These are phyloP conservation scores for Colletotrichum eremochloae DNA, from an alignment of 2,329 filamentous ascomycete species.

Conservation along the genomic window DNA sequence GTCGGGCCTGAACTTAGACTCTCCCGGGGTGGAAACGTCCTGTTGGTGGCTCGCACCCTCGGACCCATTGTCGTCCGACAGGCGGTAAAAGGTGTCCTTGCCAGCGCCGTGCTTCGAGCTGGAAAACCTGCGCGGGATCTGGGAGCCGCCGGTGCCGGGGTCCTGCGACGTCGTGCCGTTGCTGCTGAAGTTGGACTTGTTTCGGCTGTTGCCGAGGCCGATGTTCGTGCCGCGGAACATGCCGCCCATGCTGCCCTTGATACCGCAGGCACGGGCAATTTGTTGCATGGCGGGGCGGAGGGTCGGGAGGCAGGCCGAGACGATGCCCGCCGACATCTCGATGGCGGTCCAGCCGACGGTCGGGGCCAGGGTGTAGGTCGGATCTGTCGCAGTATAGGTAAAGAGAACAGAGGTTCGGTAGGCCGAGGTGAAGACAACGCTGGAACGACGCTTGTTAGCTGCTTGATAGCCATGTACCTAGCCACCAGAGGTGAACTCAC, in stretches of 20 bases:
- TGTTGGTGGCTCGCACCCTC: slow-evolving; percentile 39
- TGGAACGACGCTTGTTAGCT: slow-evolving; percentile 37
- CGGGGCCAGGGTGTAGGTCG: slow-evolving; percentile 61
- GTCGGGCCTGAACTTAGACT: slow-evolving; percentile 51
- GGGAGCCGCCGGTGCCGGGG: slow-evolving; percentile 17
- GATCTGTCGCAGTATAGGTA: slow-evolving; percentile 55
- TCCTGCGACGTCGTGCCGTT: slow-evolving; percentile 39
- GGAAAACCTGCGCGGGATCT: slow-evolving; percentile 23
- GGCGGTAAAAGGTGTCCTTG: slow-evolving; percentile 49
- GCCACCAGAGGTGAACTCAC: slow-evolving; percentile 45
- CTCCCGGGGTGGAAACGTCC: slow-evolving; percentile 1
- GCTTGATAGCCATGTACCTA: accelerated
- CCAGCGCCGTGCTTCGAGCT: slow-evolving; percentile 30
- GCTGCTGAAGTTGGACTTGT: slow-evolving; percentile 42
- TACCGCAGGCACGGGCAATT: slow-evolving; percentile 56
- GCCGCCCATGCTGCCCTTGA: slow-evolving; percentile 53
- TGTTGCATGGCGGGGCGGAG: slow-evolving; percentile 59
- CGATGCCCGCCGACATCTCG: slow-evolving; percentile 64
- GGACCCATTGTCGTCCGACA: slow-evolving; percentile 50
- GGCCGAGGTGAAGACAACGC: slow-evolving; percentile 62
- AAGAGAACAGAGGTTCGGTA: slow-evolving; percentile 64
- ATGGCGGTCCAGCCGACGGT: slow-evolving; percentile 63
- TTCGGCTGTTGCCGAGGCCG: slow-evolving; percentile 46
- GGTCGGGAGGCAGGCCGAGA: slow-evolving; percentile 67
- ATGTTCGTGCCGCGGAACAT: slow-evolving; percentile 46